Conservation (phyloP, 352 stramenopile species). For the Halophytophthora batemanensis region DNA sequence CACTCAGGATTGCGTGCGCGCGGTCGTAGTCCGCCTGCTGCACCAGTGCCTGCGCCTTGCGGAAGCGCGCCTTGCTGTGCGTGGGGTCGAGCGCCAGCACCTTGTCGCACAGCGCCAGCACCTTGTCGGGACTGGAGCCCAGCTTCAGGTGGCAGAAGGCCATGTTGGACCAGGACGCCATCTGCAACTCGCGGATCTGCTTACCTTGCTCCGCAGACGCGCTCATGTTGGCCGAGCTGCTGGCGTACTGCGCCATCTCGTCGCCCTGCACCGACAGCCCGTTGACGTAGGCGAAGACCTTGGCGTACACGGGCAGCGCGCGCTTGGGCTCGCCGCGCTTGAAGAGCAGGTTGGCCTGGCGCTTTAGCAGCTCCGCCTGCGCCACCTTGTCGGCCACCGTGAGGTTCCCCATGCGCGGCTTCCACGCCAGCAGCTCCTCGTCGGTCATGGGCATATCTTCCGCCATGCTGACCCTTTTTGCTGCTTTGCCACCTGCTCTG, state of each 20-base stretch:
- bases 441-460: conserved; percentile 17
- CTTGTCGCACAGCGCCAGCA: conserved; percentile 70
- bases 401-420: conserved; percentile 59
- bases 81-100: conserved; percentile 57
- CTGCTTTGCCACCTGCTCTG: too few species aligned
- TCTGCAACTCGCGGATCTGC: conserved; percentile 64
- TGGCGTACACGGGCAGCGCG: conserved; percentile 60
- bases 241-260: conserved; percentile 74
- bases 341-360: conserved; percentile 72
- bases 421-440: conserved; percentile 60
- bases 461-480: conserved; percentile 5
- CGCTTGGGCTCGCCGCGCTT: conserved; percentile 57
- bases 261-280: conserved; percentile 70
- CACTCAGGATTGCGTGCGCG: conserved; percentile 49
- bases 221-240: conserved; percentile 39
- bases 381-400: conserved; percentile 73
- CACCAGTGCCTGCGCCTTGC: conserved; percentile 71
- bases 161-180: conserved; percentile 78
- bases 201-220: conserved; percentile 46
- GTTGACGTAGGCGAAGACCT: conserved; percentile 85
- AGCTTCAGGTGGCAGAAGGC: conserved; percentile 81
- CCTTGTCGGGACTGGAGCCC: conserved; percentile 37
- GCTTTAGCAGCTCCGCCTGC: conserved; percentile 71
- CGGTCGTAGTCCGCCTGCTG: conserved; percentile 56
- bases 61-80: conserved; percentile 80